Evolutionary conservation across 2,329 filamentous ascomycete genomes (phyloP).

Genomic region (Colletotrichum shisoi): DNA sequence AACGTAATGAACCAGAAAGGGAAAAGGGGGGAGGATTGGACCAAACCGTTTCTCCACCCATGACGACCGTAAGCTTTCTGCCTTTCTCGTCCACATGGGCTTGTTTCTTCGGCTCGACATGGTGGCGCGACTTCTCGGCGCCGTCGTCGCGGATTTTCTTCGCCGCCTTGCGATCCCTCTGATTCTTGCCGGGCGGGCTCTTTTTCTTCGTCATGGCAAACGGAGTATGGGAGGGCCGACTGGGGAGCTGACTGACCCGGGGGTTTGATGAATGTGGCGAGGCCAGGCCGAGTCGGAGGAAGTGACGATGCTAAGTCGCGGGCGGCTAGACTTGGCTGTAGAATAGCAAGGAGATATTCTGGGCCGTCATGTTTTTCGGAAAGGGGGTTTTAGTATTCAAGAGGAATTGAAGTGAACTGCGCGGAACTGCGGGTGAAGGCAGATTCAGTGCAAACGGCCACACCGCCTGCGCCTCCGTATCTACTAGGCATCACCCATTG

Average conservation of each 20-base stretch:
- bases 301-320: too few relatives aligned
- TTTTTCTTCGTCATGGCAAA: not conserved
- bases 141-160: not conserved
- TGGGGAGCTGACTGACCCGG: too few relatives aligned
- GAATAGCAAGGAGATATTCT: not conserved
- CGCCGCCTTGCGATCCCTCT: not conserved
- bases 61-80: conserved; percentile 2
- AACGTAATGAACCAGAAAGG: too few relatives aligned
- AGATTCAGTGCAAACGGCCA: conserved; percentile 6
- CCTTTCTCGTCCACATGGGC: conserved; percentile 4
- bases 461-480: not conserved
- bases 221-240: not conserved
- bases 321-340: too few relatives aligned
- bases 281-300: not conserved
- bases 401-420: too few relatives aligned
- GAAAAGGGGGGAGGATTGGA: too few relatives aligned
- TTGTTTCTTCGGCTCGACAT: not conserved
- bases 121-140: not conserved
- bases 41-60: conserved; percentile 3
- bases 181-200: not conserved
- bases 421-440: not conserved
- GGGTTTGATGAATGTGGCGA: too few relatives aligned
- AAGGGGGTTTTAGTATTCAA: too few relatives aligned
- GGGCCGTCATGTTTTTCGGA: too few relatives aligned
- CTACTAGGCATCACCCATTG: not conserved